A percentile compares a stretch with the other conserved stretches of the same genome.
Conservation (phyloP, 345 rosid genomes). For the Acer saccharum region DNA sequence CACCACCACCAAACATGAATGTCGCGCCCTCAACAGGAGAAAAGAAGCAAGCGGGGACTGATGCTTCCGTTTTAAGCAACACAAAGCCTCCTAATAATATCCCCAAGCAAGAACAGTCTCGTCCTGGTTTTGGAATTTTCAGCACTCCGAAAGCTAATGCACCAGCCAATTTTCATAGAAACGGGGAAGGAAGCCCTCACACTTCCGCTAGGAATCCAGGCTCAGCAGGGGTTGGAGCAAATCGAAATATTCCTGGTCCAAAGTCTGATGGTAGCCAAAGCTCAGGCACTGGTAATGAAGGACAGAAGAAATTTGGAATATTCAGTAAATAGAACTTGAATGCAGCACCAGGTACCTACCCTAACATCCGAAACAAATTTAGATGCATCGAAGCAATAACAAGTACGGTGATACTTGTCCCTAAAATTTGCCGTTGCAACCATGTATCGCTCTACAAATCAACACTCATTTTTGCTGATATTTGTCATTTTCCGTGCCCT, state of each 20-base stretch:
- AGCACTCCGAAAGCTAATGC: conserved; percentile 40
- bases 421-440: not conserved
- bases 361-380: not conserved
- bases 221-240: conserved; percentile 15
- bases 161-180: conserved; percentile 3
- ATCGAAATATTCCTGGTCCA: conserved; percentile 6
- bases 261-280: conserved; percentile 13
- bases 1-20: conserved; percentile 24
- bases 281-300: conserved; percentile 11
- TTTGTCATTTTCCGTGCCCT: not conserved
- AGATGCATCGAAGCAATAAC: not conserved
- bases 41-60: conserved; percentile 19
- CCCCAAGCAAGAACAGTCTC: conserved; percentile 28
- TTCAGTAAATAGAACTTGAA: conserved; percentile 30
- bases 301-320: conserved; percentile 29
- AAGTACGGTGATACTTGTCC: not conserved
- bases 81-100: conserved; percentile 26
- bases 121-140: conserved; percentile 56
- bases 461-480: not conserved
- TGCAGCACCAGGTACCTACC: not conserved
- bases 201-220: conserved; percentile 10
- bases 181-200: conserved; percentile 14
- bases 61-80: conserved; percentile 22
- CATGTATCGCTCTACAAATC: not conserved
- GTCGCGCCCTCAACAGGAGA: conserved; percentile 18